Conservation (phyloP, 2,329 filamentous ascomycete species). For the Cercospora janseana region DNA sequence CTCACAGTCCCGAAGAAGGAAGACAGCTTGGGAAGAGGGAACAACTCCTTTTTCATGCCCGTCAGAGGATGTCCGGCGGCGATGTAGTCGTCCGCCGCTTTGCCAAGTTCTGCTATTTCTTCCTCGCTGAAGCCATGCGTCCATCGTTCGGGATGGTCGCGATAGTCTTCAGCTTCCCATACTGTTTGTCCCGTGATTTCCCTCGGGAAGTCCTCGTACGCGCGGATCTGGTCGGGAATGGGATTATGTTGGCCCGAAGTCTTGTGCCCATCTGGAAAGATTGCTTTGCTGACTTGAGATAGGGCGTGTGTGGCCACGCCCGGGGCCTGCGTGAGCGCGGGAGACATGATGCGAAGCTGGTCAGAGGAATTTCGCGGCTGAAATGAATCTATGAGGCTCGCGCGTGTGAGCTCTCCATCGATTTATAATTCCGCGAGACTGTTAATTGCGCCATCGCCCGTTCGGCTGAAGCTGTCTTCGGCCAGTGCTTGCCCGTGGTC, state of each 20-base stretch:
- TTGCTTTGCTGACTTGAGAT: constrained; percentile 41
- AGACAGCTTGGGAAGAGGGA: constrained; percentile 59
- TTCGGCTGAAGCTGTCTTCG: constrained; percentile 4
- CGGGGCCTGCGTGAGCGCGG: constrained; percentile 20
- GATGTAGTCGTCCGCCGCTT: constrained; percentile 69
- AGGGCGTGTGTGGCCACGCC: constrained; percentile 18
- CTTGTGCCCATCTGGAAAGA: constrained; percentile 65
- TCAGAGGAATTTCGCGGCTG: background rate
- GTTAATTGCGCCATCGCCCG: constrained; percentile 8
- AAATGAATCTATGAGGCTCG: background rate
- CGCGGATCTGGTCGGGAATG: constrained; percentile 59
- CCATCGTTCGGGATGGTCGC: constrained; percentile 65
- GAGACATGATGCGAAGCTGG: constrained; percentile 17
- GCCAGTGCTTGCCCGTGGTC: constrained; percentile 2
- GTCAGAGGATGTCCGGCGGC: constrained; percentile 64
- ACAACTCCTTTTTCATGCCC: constrained; percentile 65
- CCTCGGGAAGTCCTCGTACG: constrained; percentile 69
- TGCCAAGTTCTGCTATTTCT: constrained; percentile 66
- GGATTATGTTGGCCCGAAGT: constrained; percentile 72
- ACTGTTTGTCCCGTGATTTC: constrained; percentile 69
- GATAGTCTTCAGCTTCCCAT: constrained; percentile 67
- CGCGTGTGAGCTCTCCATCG: background rate
- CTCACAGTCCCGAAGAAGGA: constrained; percentile 57
- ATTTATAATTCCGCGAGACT: background rate
- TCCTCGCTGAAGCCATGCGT: constrained; percentile 65